Conservation (phyloP, 441 rosid genomes). For the Isatis lusitanica region DNA sequence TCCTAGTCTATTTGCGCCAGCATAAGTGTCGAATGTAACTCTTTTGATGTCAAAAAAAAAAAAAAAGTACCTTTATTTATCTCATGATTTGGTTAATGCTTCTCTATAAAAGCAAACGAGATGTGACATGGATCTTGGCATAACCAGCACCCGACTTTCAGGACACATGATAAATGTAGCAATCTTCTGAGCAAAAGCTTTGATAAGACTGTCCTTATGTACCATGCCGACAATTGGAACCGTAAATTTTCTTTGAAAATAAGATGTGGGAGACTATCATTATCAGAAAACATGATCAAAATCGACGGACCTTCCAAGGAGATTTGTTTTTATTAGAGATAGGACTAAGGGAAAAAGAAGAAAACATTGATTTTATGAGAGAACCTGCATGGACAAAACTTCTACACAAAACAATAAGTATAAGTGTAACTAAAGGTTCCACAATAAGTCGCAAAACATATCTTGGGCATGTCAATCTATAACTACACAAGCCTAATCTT, state of each 20-base stretch:
- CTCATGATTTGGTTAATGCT: conserved; percentile 7
- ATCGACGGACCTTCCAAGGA: too few species aligned
- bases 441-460: background rate
- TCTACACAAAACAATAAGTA: background rate
- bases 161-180: background rate
- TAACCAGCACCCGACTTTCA: too few species aligned
- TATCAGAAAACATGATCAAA: too few species aligned
- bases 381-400: background rate
- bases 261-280: background rate
- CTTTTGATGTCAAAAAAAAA: too few species aligned
- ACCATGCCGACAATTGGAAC: background rate
- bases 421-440: background rate
- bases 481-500: background rate
- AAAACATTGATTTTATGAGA: background rate
- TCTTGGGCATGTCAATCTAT: conserved; percentile 1
- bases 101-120: background rate
- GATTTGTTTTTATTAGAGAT: background rate
- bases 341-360: background rate
- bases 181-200: background rate
- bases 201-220: background rate
- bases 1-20: too few species aligned
- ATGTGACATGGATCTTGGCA: background rate
- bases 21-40: too few species aligned
- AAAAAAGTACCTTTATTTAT: too few species aligned
- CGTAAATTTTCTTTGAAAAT: background rate